Conservation (phyloP, 306 rosid species). For the Cicer judaicum region DNA sequence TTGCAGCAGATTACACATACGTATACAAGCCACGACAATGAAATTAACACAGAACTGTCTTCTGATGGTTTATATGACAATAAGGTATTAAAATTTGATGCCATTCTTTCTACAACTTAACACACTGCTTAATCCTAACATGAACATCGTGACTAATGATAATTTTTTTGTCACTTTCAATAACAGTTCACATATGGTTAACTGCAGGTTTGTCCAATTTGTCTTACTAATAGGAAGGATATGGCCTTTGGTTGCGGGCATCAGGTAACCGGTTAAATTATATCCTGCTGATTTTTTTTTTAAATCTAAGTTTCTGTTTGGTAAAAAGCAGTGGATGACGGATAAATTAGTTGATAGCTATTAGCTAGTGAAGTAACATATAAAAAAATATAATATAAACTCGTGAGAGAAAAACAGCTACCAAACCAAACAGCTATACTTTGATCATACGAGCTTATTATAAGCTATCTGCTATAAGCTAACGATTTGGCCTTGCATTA, state of each 20-base stretch:
- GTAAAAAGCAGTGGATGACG: no score
- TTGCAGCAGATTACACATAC: constrained; percentile 51
- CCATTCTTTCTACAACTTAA: constrained; percentile 28
- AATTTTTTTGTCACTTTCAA: neutral
- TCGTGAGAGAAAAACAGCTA: no score
- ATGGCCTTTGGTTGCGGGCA: constrained; percentile 95
- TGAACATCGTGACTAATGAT: constrained; percentile 19
- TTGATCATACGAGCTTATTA: no score
- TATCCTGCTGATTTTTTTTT: constrained; percentile 32
- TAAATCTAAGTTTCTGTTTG: neutral
- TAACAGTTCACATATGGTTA: constrained; percentile 24
- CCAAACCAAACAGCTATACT: no score
- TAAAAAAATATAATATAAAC: no score
- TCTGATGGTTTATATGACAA: constrained; percentile 59
- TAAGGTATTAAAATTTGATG: constrained; percentile 57
- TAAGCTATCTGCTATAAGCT: no score
- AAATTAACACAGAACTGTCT: constrained; percentile 50
- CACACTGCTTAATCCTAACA: neutral
- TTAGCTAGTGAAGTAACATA: no score
- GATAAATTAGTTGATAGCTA: no score
- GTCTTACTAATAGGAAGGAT: constrained; percentile 69
- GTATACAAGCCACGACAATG: constrained; percentile 38
- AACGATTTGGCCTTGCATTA: no score
- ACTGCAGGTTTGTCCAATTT: constrained; percentile 79
- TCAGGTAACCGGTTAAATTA: constrained; percentile 62